Evolutionary conservation across 2,329 filamentous ascomycete species (phyloP), one percentile per base, ranked within the genome.

Genomic region (Fusarium fracticaudum): DNA sequence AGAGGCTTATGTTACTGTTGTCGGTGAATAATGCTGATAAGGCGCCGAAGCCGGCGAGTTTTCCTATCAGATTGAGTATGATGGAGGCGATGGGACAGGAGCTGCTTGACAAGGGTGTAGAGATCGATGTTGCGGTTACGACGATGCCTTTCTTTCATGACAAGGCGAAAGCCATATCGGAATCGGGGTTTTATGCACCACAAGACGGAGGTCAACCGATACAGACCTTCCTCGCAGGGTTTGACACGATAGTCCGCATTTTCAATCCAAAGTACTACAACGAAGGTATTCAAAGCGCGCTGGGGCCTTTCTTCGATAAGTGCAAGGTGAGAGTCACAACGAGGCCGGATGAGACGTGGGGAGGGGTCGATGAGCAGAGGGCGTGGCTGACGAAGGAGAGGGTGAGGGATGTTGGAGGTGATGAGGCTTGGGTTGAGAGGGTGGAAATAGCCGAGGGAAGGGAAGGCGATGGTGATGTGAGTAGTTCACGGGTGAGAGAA

Each of bases 221-320:
- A 60, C 92, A 94, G 76, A 83, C 93, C 8, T 93, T 93, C 77
- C 87, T 95, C 6, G 88, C 90, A 4, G 94, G 94, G 35, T 96
- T 91, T 79, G 93, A 96, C 77, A 96, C 93, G 1, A 83, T 95
- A 12, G 89, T 92, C 22, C 88, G 93, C 26, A 90, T 96, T 60
- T 89, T 93, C 61, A 86, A 93, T 55, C 88, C 92, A 1, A 93
- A 92, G 79, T 96, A 96, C 82, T 94, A 94, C 29, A 65, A 47
- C 11, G 59, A 66, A 18, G 60, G 64, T 6, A 88, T 92, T 71
- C 85, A 89, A 18, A 81, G 80, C 0, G 88, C 89, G 0, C 84
- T 96, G 5, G 84, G 84, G 4, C 89, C 90, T 0, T 93, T 94
- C 78, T 91, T 95, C 72, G 82, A 84, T 3, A 85, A 86, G 18